Percentiles rank a stretch among this genome's conserved stretches.
Evolutionary conservation across 1,284 basidiomycete genomes (phyloP).

Genomic region (Vanrija humicola): DNA sequence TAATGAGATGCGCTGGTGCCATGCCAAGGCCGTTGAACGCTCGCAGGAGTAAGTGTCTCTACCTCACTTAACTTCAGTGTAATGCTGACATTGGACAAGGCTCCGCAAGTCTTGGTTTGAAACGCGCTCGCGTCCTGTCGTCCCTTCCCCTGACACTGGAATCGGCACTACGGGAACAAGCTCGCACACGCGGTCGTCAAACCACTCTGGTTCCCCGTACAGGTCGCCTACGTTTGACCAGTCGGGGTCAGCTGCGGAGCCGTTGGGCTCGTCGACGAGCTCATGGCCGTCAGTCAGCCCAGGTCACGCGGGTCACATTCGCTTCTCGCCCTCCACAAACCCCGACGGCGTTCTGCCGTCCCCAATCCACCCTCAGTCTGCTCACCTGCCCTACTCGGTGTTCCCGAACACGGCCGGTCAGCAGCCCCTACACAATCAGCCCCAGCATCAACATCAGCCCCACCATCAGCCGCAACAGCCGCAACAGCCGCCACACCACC

Average conservation of each 20-base stretch:
- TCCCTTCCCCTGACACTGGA: too few relatives aligned
- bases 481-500: not conserved
- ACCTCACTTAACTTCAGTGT: not conserved
- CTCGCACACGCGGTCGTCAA: not conserved
- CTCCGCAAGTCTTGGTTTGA: constrained; percentile 2
- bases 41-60: constrained; percentile 25
- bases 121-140: not conserved
- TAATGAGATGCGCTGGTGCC: constrained; percentile 72
- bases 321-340: constrained; percentile 6
- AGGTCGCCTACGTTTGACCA: constrained; percentile 8
- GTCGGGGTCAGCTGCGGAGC: not conserved
- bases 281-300: too few relatives aligned
- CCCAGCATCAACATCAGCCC: constrained; percentile 2
- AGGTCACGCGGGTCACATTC: not conserved
- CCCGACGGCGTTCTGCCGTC: not conserved
- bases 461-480: constrained; percentile 19
- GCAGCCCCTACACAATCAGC: not conserved
- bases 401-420: constrained; percentile 1
- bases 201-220: constrained; percentile 7
- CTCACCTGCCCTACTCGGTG: not conserved
- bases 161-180: not conserved
- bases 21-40: constrained; percentile 66
- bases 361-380: not conserved
- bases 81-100: not conserved
- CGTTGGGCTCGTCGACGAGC: not conserved